Base-by-base conservation (phyloP, 129 eudicot species). In the Flaveria sonorensis region DNA sequence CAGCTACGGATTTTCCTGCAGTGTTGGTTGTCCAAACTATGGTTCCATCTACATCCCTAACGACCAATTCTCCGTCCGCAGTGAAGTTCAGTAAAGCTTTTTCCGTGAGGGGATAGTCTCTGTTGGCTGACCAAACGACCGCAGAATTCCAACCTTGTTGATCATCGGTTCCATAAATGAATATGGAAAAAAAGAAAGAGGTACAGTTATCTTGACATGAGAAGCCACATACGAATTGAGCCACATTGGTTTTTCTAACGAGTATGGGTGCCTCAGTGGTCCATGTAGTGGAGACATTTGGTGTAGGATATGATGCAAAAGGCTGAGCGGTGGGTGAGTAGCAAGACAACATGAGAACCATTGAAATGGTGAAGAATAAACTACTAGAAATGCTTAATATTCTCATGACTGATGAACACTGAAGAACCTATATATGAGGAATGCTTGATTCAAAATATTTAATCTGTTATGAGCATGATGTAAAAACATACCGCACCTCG, bases 81-180 rank as follows among this genome's bases (percentile, higher is more conserved):
- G 79, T 63, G 3, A 84, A 61, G 6, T 75, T n/a, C 7, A 84
- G 26, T 1, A 26, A 18, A 14, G 84, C 83, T 1, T 51, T 63
- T 0, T 10, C 14, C 6, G n/a, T 18, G 4, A 83, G 82, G 1
- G 84, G 82, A 21, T 61, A 3, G 24, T 79, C 40, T 19, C 71
- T 3, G 23, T 84, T 84, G 11, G 87, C 87, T 10, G 71, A 63
- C 87, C 87, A 84, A 14, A 84, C 36, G 8, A 79, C 77, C 3
- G 8, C 2, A 16, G 68, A 46, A 8, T 7, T 8, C 6, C 26
- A 9, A 2, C 50, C 28, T 24, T 24, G 28, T 24, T 1, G 28
- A 24, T 24, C 51, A 43, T 42, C 15, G 45, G 28, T 18, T 10
- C 18, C 10, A 26, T 42, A 6, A 2, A 70, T 30, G 20, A 24